Base-by-base conservation (phyloP, 495 filamentous ascomycete genomes). In the Immersiella caudata region DNA sequence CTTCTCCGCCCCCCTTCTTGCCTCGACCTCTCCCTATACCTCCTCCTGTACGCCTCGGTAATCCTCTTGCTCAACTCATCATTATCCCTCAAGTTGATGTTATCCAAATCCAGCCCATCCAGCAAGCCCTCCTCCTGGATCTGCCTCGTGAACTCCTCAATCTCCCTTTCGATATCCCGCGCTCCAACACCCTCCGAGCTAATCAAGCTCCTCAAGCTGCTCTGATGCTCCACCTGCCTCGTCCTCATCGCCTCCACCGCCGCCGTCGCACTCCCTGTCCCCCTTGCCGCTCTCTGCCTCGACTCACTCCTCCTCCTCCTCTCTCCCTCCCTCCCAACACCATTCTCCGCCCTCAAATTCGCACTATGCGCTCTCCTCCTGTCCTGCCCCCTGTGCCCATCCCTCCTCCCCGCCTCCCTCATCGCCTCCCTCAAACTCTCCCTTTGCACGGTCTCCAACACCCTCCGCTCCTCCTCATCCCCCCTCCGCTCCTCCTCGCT, bases 21-120 rank as follows among this genome's bases (percentile, higher is more conserved):
- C 66, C 78, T 76, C 29, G 73, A 65, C 64, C 82, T 75, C 68
- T 87, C 84, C 58, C 82, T 82, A 71, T 92, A 91, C 35, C 92
- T 82, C 62, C 90, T 83, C 60, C 90, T 82, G 73, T 94, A 96
- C 16, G 92, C 93, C 70, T 94, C 90, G 16, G 93, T 93, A 71
- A 97, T 96, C 68, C 89, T 87, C 73, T 93, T 89, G 73, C 90
- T 96, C 7, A 97, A 85, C 75, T 95, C 91, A 68, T 96, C 92
- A 71, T 97, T 93, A 67, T 89, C 90, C 56, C 79, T 79, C 3
- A 90, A 82, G 68, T 91, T 90, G 26, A 97, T 84, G 68, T 92
- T 91, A 72, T 93, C 87, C 61, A 96, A 79, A 72, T 97, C 92
- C 60, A 97, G 86, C 33, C 93, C 93, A 69, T 96, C 91, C 61